Evolutionary conservation across 768 basidiomycete genomes (phyloP).

Genomic region (Podaxis sp.): DNA sequence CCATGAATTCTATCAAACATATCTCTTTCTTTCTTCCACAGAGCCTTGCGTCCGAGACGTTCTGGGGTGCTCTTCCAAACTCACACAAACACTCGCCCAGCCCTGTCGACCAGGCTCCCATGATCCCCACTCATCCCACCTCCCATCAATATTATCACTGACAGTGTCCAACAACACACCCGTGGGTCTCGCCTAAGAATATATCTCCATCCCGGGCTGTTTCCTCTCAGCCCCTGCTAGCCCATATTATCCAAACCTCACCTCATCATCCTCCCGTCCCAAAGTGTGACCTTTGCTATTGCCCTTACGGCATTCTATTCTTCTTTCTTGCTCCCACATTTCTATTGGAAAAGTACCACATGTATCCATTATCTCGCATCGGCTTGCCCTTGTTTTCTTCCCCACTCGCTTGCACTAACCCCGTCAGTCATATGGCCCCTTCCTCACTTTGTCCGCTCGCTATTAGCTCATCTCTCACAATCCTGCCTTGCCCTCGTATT

Average conservation of each 20-base stretch:
- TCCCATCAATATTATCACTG: not conserved
- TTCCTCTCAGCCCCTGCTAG: slow-evolving; percentile 5
- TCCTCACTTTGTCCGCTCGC: not conserved
- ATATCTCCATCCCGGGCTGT: not conserved
- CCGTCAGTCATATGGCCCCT: not conserved
- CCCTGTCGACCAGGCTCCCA: not conserved
- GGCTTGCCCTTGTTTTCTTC: not conserved
- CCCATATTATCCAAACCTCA: not conserved
- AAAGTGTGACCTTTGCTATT: not conserved
- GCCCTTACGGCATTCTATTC: slow-evolving; percentile 6
- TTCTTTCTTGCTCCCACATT: slow-evolving; percentile 5
- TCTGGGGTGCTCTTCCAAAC: not conserved
- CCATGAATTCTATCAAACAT: not conserved
- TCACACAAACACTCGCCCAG: not conserved
- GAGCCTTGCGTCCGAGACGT: not conserved
- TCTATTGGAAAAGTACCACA: slow-evolving; percentile 5
- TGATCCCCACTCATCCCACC: not conserved
- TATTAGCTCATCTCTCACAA: not conserved
- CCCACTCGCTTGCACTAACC: not conserved
- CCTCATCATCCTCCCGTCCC: not conserved
- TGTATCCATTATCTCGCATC: not conserved
- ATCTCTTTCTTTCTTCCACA: not conserved
- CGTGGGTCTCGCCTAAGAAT: slow-evolving; percentile 9
- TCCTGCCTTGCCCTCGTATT: not conserved
- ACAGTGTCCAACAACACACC: slow-evolving; percentile 4